These are phyloP conservation scores for Globisporangium spinosum DNA, from an alignment of 352 stramenopile genomes.

Conservation along the genomic window DNA sequence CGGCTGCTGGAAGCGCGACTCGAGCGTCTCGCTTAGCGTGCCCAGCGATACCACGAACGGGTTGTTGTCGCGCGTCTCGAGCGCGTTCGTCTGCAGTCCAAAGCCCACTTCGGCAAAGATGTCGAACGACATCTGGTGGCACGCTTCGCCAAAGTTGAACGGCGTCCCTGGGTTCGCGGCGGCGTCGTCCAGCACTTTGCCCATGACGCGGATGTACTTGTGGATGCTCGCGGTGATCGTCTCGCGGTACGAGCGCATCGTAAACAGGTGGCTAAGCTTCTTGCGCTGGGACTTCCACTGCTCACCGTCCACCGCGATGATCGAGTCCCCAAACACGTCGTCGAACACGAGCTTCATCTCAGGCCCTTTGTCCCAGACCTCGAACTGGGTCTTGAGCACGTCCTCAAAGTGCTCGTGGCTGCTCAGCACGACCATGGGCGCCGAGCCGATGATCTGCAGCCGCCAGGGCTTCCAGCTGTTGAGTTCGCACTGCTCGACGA, in stretches of 20 bases:
- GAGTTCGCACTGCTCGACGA: conserved; percentile 34
- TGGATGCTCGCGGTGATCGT: conserved; percentile 35
- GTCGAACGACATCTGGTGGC: conserved; percentile 48
- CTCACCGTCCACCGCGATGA: conserved; percentile 48
- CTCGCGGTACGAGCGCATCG: conserved; percentile 35
- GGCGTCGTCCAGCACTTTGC: conserved; percentile 20
- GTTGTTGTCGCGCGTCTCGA: conserved; percentile 33
- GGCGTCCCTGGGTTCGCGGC: not conserved
- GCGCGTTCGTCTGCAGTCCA: conserved; percentile 40
- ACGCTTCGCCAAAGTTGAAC: conserved; percentile 25
- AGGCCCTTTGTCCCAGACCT: conserved; percentile 63
- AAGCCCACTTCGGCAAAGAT: conserved; percentile 53
- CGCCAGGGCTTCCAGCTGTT: conserved; percentile 37
- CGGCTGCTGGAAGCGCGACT: conserved; percentile 31
- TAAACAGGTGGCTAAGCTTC: conserved; percentile 80
- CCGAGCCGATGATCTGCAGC: conserved; percentile 29
- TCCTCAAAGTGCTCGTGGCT: conserved; percentile 38
- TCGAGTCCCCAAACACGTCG: conserved; percentile 51
- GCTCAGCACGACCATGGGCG: conserved; percentile 38
- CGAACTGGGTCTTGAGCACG: conserved; percentile 53
- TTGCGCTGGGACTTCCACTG: conserved; percentile 59
- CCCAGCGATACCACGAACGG: conserved; percentile 30
- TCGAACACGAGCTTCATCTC: conserved; percentile 37
- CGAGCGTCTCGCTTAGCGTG: conserved; percentile 1
- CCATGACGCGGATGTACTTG: conserved; percentile 35